Conservation (phyloP, 148 eudicot genomes). For the Rhododendron ovatum region DNA sequence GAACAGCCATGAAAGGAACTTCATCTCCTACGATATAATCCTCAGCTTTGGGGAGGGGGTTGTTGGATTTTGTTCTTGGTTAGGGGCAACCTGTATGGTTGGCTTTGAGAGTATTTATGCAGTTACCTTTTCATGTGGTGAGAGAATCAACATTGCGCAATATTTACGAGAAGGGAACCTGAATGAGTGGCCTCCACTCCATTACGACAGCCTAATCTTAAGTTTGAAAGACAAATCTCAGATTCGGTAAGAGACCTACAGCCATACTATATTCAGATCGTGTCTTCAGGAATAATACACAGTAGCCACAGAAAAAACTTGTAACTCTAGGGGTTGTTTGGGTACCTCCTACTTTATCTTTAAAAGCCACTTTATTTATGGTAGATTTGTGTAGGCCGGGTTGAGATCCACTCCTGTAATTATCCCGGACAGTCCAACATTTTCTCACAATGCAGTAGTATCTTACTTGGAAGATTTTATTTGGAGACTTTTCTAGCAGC, state of each 20-base stretch:
- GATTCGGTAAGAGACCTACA: not conserved
- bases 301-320: not conserved
- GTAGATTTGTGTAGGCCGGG: not conserved
- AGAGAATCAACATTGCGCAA: not conserved
- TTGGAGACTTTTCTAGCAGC: not conserved
- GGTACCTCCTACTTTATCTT: not conserved
- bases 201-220: not conserved
- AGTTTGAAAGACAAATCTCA: not conserved
- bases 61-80: not conserved
- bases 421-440: too few species aligned
- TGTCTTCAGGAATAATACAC: not conserved
- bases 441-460: too few species aligned
- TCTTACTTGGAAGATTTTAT: not conserved
- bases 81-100: not conserved
- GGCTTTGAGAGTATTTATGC: not conserved
- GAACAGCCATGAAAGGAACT: constrained; percentile 8
- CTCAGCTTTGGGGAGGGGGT: not conserved
- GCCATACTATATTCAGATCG: not conserved
- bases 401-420: not conserved
- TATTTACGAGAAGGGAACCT: not conserved
- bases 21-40: not conserved
- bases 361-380: not conserved
- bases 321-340: not conserved
- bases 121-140: not conserved
- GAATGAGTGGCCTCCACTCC: not conserved